Evolutionary conservation across 805 yeast genomes (phyloP), one percentile per base, ranked within the genome.

Genomic region (Metschnikowia sp.): DNA sequence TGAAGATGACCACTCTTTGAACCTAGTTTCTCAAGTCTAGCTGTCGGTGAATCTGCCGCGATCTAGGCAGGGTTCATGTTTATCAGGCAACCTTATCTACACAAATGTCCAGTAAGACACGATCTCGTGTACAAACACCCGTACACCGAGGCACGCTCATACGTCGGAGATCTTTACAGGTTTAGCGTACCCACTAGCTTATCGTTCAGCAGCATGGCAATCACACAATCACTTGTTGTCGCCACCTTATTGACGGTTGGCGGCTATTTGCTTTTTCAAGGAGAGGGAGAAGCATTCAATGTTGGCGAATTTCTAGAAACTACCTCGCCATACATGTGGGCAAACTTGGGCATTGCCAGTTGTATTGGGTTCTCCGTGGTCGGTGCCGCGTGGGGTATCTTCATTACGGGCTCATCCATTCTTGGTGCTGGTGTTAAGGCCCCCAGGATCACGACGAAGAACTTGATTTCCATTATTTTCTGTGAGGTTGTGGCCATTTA

Each of bases 331-430:
- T 94, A 94, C 65, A 81, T 94, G 85, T 94, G 98, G 98, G 98
- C 97, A 29, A 79, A 81, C 53, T 68, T 90, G 53, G 99, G 99
- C 46, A 89, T 94, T 53, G 84, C 87, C 12, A 70, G 83, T 43
- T 92, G 99, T 70, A 90, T 95, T 57, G 98, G 98, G 11, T 78
- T 94, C 50, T 84, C 95, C 41, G 97, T 94, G 12, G 85, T 91
- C 36, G 99, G 99, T 35, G 99, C 99, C 12, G 98, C 98, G 5
- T 94, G 99, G 99, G 99, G 99, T 54, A 94, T 94, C 57, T 94
- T 92, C 66, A 80, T 94, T 52, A 92, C 98, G 2, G 99, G 99
- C 36, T 77, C 97, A 1, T 83, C 97, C 29, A 88, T 94, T 58
- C 72, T 94, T 52, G 99, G 99, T 59, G 99, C 99, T 3, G 99